Evolutionary conservation across 805 yeast genomes (phyloP), one percentile per base, ranked within the genome.

Genomic region (Scheffersomyces coipomensis): DNA sequence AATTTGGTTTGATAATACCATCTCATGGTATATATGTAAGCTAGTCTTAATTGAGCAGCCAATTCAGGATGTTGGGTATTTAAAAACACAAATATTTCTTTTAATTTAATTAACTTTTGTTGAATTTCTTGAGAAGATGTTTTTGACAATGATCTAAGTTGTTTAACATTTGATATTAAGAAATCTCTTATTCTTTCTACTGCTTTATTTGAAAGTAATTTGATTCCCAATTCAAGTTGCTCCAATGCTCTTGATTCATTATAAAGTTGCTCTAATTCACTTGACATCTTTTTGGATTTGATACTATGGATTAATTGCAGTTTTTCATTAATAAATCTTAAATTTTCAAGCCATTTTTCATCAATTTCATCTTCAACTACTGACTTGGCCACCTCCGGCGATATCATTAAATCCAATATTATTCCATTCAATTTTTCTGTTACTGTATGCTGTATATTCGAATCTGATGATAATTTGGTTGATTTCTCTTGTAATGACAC

Each of bases 1-100:
- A 90, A 91, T 49, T 85, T 78, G 40, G 84, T 76, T 42, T 75
- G 71, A 58, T 93, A 93, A 64, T 91, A 93, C 99, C 99, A 93
- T 52, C 78, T 71, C 87, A 93, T 90, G 2, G 98, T 91, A 52
- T 81, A 81, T 15, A 82, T 66, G 58, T 93, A 93, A 0, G 97
- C 98, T 51, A 76, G 76, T 39, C 81, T 74, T 29, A 93, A 71
- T 53, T 88, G 93, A 12, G 66, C 56, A 0, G 96, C 91, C 39
- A 93, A 63, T 5, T 79, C 71, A 7, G 75, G 71, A 41, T 85
- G 77, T 35, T 79, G 76, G 4, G 62, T 52, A 3, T 67, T 58
- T 27, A 91, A 57, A 43, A 86, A 88, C 3, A 64, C 63, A 48
- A 65, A 85, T 1, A 79, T 70, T 36, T 83, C 87, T 44, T 75